Evolutionary conservation across 768 basidiomycete species (phyloP), one percentile per base, ranked within the genome.

Genomic region (Kwoniella sp.): DNA sequence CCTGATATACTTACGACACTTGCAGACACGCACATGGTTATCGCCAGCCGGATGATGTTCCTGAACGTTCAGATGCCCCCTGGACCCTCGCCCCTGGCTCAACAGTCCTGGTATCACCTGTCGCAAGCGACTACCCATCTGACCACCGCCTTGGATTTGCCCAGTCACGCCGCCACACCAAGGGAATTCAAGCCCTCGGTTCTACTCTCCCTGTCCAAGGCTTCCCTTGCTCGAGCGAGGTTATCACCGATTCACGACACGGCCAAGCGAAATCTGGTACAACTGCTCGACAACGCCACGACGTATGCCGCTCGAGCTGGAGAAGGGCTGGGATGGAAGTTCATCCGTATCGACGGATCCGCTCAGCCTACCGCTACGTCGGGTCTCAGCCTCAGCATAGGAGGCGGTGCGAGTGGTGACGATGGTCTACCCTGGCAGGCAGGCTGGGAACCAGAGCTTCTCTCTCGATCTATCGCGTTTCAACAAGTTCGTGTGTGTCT

Each of bases 371-470:
- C 38, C 19, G 19, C 52, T 7, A 25, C 26, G 12, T 10, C 46
- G 5, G 54, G 44, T 5, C 29, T 58, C 14, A 46, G 51, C 25
- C 44, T 54, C 15, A 56, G 56, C 20, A 28, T 55, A 22, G 50
- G 48, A 12, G 59, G 40, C 14, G 50, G 31, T 10, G 34, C 8
- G 11, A 29, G n/a, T 15, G 49, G 29, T 27, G 20, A 15, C 9
- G 43, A 38, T 10, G 53, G 43, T 1, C 15, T 64, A 7, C 65
- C 69, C 2, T 50, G 54, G n/a, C 57, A 52, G 5, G 28, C 52
- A 27, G 71, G 71, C 10, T 73, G 71, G 69, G 69, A 73, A 46
- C 49, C 38, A 7, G 71, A 73, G 48, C 27, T 53, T 0, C 53
- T 73, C 8, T 59, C 42, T 1, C 50, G 60, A 38, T 56, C 49